Base-by-base conservation (phyloP, 208 protist genomes). In the Crithidia sp. region DNA sequence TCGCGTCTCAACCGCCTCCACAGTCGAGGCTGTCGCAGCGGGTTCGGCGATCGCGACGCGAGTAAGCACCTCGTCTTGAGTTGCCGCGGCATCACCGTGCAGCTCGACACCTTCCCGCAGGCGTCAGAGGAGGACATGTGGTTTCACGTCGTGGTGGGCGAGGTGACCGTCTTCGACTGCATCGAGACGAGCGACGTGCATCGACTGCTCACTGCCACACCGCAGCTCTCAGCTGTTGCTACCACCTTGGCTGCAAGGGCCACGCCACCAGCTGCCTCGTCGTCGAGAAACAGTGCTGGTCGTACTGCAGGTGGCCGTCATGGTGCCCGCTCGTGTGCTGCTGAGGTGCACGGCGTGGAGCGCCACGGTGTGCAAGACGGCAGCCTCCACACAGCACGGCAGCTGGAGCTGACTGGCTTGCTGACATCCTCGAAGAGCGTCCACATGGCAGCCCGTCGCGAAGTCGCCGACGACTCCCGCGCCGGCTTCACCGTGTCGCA, bases 81-180 rank as follows among this genome's bases (percentile, higher is more conserved):
- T 17, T 74, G 84, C 52, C 83, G 76, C 43, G 83, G 78, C 10
- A 79, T 91, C 58, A 73, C 78, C 10, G 67, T 87, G 28, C 86
- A 88, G 68, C 43, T 84, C 39, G 77, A 91, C 77, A 58, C 81
- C 0, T 88, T 86, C 67, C 44, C 73, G 6, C 77, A 80, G n/a
- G 83, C 66, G 41, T 60, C 72, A 16, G 71, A 79, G 65, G 70
- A 88, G 39, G 80, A 85, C 49, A 55, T 80, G 68, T 84, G 85
- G 81, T 60, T 88, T 13, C 76, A 82, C 52, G 49, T 87, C 5
- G 68, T 82, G 36, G 75, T 88, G 7, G 74, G 76, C 28, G 82
- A 88, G 71, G 74, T 64, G 4, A 84, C 84, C 9, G 77, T 91
- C 0, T 76, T 86, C 49, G 86, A 91, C 69, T 87, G 86, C 78